These are phyloP conservation scores for Dendryphion nanum DNA, from an alignment of 2,329 filamentous ascomycete species.

Conservation along the genomic window DNA sequence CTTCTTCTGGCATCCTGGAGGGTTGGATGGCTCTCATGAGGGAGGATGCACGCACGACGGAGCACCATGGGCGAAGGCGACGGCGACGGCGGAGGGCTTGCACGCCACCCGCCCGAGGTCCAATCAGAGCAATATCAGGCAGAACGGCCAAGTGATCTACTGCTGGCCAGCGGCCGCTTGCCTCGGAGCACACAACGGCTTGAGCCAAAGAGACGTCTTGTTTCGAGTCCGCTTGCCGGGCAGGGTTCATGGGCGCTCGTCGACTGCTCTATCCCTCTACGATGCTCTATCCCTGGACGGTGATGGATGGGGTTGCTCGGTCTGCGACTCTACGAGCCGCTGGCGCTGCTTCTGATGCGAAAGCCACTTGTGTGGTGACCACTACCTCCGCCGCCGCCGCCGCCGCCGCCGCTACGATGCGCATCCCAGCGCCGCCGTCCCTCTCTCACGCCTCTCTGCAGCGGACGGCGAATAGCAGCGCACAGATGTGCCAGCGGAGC, in stretches of 20 bases:
- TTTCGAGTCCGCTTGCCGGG: slow-evolving; percentile 8
- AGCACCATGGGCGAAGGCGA: slow-evolving; percentile 3
- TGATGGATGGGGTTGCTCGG: slow-evolving; percentile 23
- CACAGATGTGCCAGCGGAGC: slow-evolving; percentile 24
- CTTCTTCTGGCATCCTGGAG: slow-evolving; percentile 16
- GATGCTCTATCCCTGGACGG: too few relatives aligned
- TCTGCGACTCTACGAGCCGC: slow-evolving; percentile 10
- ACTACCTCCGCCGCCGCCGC: neutral
- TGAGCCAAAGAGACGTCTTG: slow-evolving; percentile 21
- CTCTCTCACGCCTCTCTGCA: too few relatives aligned
- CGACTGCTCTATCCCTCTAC: too few relatives aligned
- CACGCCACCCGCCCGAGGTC: slow-evolving; percentile 25
- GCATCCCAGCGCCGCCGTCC: too few relatives aligned
- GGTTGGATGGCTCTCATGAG: slow-evolving; percentile 5
- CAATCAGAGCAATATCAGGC: slow-evolving; percentile 23
- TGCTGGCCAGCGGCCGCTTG: slow-evolving; percentile 27
- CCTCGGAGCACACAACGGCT: slow-evolving; percentile 28
- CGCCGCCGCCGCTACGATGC: too few relatives aligned
- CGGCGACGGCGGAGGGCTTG: slow-evolving; percentile 28
- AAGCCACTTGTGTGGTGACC: too few relatives aligned
- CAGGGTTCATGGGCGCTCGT: slow-evolving; percentile 8
- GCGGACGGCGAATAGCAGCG: slow-evolving; percentile 22
- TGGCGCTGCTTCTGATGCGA: too few relatives aligned
- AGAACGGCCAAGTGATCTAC: slow-evolving; percentile 22
- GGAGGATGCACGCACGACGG: slow-evolving; percentile 20